phyloP scores from a whole-genome alignment of 306 rosid genomes.

The Senna tora region DNA sequence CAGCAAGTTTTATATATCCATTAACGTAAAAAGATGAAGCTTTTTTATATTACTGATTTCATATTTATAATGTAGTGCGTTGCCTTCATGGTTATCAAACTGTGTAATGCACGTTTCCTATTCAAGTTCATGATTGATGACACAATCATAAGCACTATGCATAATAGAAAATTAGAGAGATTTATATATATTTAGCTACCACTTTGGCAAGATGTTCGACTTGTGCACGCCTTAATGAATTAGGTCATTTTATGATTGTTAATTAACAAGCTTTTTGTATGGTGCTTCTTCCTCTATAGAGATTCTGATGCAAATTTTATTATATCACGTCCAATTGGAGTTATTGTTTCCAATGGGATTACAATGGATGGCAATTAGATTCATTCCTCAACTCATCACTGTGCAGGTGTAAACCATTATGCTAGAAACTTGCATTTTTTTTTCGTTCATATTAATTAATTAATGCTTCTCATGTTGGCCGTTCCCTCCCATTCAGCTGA shows the following conservation, averaged over 20 bases:
- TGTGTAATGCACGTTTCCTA: constrained; percentile 13
- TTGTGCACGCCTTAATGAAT: constrained; percentile 25
- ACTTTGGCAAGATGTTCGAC: constrained; percentile 15
- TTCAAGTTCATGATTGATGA: constrained; percentile 37
- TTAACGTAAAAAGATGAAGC: not conserved
- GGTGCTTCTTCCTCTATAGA: constrained; percentile 11
- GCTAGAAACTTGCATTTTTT: constrained; percentile 31
- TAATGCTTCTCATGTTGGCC: constrained; percentile 1
- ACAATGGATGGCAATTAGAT: constrained; percentile 29
- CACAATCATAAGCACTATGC: constrained; percentile 16
- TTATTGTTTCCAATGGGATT: constrained; percentile 18
- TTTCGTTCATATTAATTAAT: constrained; percentile 14
- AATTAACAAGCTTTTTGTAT: constrained; percentile 20
- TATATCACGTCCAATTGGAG: constrained; percentile 33
- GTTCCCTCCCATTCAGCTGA: constrained; percentile 47
- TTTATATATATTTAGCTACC: constrained; percentile 25
- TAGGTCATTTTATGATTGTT: constrained; percentile 7
- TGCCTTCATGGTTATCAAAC: constrained; percentile 20
- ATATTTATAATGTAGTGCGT: constrained; percentile 24
- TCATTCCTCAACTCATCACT: constrained; percentile 10
- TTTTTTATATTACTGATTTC: not conserved
- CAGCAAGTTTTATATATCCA: not conserved
- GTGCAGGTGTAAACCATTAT: constrained; percentile 32
- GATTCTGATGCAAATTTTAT: constrained; percentile 26
- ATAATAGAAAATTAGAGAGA: constrained; percentile 9